Base-by-base conservation (phyloP, 768 basidiomycete genomes). In the Trametes cubensis region DNA sequence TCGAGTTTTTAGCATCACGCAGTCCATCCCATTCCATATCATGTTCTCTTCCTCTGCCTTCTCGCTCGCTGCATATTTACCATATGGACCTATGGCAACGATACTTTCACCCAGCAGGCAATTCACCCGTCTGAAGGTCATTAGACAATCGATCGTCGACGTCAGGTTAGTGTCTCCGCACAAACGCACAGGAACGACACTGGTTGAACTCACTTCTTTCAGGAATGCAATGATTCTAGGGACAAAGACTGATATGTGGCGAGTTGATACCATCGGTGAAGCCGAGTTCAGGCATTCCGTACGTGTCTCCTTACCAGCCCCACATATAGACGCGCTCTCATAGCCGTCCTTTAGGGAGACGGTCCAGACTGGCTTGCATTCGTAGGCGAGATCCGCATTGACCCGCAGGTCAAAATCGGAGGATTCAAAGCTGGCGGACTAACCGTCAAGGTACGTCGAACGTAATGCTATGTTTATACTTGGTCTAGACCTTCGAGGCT, bases 191-290 rank as follows among this genome's bases (percentile, higher is more conserved):
- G 15, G 30, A 20, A 11, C 30, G 10, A 38, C 34, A 20, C 11
- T 4, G 21, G 8, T 2, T n/a, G 5, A 18, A 46, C 15, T 30
- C 25, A 13, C 18, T 13, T 5, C 18, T 6, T 34, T 11, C 52
- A 87, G 85, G 44, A 84, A 85, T 65, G 68, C 76, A 2, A 61
- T 79, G 18, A 67, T 82, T 18, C 66, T 78, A 10, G 81, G 80
- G 1, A 81, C 82, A n/a, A 88, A 85, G 71, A 81, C 86, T 2
- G 85, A 89, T 64, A 90, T 90, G 23, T 90, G 88, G 87, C 77
- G 82, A 58, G 79, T 84, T 1, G 85, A 86, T 63, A 78, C 75
- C 58, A 84, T 89, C 40, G 88, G 88, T 8, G 83, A 85, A 67
- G 88, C 81, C n/a, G 72, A 70, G 13, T 88, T 91, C 67, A 80